These are phyloP conservation scores for Fonsecaea erecta DNA, from an alignment of 2,329 filamentous ascomycete species.

Conservation along the genomic window DNA sequence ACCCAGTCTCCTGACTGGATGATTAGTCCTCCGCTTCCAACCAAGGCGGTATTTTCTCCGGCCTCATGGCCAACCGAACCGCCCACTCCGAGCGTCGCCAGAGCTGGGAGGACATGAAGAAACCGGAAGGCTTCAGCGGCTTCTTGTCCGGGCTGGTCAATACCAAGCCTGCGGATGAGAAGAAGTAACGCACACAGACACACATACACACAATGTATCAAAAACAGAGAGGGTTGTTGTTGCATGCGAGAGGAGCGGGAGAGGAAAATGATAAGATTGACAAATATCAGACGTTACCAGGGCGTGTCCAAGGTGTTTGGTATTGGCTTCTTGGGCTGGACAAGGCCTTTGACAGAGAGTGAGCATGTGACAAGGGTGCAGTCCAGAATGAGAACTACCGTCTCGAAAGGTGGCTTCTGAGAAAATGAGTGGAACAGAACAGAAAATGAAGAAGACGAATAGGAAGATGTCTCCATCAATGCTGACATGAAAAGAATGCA, in stretches of 20 bases:
- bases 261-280: conserved; percentile 4
- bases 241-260: background rate
- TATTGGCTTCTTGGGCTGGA: background rate
- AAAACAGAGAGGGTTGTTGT: background rate
- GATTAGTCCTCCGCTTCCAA: conserved; percentile 32
- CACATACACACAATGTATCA: no score
- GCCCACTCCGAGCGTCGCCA: conserved; percentile 26
- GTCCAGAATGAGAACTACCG: background rate
- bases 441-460: background rate
- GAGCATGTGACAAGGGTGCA: background rate
- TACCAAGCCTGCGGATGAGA: conserved; percentile 25
- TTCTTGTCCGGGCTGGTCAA: conserved; percentile 25
- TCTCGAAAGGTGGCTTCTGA: background rate
- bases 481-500: no score
- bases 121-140: conserved; percentile 20
- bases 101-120: conserved; percentile 32
- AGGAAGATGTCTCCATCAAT: background rate
- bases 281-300: background rate
- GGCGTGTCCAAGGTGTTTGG: background rate
- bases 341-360: background rate
- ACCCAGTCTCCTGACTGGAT: background rate
- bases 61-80: conserved; percentile 29
- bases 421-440: no score
- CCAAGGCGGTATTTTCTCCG: conserved; percentile 32
- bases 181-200: conserved; percentile 26